These are phyloP conservation scores for Phytopythium ostracodes DNA, from an alignment of 352 stramenopile species.

Conservation along the genomic window DNA sequence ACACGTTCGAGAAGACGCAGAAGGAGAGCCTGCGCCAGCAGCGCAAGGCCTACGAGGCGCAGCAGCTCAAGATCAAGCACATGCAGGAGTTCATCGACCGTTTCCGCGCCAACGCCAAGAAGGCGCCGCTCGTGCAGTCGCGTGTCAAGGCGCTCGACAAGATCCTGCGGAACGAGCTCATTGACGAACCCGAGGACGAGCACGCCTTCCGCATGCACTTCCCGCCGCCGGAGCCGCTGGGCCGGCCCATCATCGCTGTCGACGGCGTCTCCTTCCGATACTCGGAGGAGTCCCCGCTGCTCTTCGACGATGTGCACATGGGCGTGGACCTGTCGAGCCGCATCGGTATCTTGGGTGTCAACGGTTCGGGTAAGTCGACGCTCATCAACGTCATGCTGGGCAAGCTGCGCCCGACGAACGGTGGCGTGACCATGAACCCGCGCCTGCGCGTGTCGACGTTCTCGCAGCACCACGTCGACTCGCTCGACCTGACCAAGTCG, in stretches of 20 bases:
- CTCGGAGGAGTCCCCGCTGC: conserved; percentile 40
- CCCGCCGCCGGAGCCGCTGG: conserved; percentile 92
- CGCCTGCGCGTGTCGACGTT: conserved; percentile 94
- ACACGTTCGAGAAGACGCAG: conserved; percentile 93
- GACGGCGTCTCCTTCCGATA: conserved; percentile 87
- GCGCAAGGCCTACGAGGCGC: conserved; percentile 85
- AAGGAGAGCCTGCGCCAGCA: conserved; percentile 93
- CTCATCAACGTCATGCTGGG: conserved; percentile 97
- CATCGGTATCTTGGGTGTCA: conserved; percentile 92
- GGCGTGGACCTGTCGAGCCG: conserved; percentile 94
- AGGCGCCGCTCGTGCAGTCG: conserved; percentile 94
- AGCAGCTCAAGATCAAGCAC: conserved; percentile 90
- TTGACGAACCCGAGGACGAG: conserved; percentile 93
- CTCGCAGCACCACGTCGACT: conserved; percentile 95
- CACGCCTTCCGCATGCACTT: conserved; percentile 94
- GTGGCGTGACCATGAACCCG: conserved; percentile 88
- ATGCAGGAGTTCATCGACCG: conserved; percentile 98
- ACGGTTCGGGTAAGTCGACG: conserved; percentile 94
- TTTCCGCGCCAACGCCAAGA: conserved; percentile 95
- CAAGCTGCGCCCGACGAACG: conserved; percentile 84
- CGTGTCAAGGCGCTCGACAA: conserved; percentile 94
- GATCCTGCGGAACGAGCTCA: conserved; percentile 81
- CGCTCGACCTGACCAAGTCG: conserved; percentile 90
- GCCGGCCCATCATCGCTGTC: conserved; percentile 93
- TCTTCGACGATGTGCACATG: conserved; percentile 93